Conservation (phyloP, 805 yeast genomes). For the Teunomyces lycoperdinae region DNA sequence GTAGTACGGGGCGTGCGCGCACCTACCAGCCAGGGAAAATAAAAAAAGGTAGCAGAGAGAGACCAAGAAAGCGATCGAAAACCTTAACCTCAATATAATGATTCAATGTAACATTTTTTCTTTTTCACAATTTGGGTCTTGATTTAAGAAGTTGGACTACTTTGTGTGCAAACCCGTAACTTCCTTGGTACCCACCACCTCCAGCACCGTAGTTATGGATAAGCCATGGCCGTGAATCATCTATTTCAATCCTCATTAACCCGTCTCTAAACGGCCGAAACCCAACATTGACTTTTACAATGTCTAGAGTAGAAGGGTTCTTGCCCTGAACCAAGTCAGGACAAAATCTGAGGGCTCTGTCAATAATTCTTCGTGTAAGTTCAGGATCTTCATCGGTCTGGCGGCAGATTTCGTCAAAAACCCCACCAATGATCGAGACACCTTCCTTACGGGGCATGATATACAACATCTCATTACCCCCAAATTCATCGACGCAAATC, state of each 20-base stretch:
- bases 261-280: slow-evolving; percentile 37
- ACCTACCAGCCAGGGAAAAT: background rate
- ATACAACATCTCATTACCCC: slow-evolving; percentile 49
- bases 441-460: slow-evolving; percentile 73
- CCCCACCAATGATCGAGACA: slow-evolving; percentile 67
- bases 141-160: background rate
- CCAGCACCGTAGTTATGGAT: slow-evolving; percentile 66
- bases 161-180: slow-evolving; percentile 1
- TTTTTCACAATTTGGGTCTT: background rate
- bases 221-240: slow-evolving; percentile 30
- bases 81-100: background rate
- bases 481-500: slow-evolving; percentile 34
- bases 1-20: background rate
- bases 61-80: background rate
- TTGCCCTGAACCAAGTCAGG: slow-evolving; percentile 37
- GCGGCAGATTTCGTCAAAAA: slow-evolving; percentile 18
- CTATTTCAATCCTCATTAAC: slow-evolving; percentile 34
- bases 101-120: background rate
- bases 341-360: slow-evolving; percentile 40
- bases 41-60: background rate
- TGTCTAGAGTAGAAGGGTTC: slow-evolving; percentile 28
- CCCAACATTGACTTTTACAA: slow-evolving; percentile 34
- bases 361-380: slow-evolving; percentile 46
- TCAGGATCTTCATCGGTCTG: slow-evolving; percentile 32
- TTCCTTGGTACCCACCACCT: slow-evolving; percentile 7